Evolutionary conservation across 345 rosid genomes (phyloP), one percentile per base, ranked within the genome.

Genomic region (Eucalyptus marginata): DNA sequence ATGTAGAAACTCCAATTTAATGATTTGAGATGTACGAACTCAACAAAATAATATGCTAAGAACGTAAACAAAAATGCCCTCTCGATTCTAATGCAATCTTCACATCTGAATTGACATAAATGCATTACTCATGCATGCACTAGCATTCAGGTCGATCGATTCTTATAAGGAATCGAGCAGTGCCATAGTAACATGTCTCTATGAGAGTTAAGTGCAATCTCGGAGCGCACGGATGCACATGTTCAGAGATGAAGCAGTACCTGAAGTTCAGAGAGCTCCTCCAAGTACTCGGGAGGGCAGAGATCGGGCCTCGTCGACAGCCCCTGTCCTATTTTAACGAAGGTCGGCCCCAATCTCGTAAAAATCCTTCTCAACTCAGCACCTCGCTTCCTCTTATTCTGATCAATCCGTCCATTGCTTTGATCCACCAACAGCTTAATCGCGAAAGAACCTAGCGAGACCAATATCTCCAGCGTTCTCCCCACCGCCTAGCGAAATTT

Each of bases 311-410:
- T 93, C 51, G 99, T 98, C 43, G 99, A 98, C 88, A 98, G 91
- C 46, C 99, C 99, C 92, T 98, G 99, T 86, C 99, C 99, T 9
- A 98, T 89, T 91, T 98, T 98, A n/a, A 98, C 99, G 81, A 98
- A 98, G 88, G 99, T 96, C 51, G 99, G 98, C 3, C 99, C 99
- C 40, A 98, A 91, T 89, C 96, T 94, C 62, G 97, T 97, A 92
- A 98, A 96, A 33, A 95, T 96, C 18, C 56, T 87, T 25, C 96
- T 90, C 87, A 98, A 93, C 90, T 98, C 95, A 87, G 71, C 88
- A 0, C 97, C 99, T 83, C 99, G 93, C 92, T 87, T 92, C 90
- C 94, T 95, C 96, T 96, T 98, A 87, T 98, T 96, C 71, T 79
- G 91, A 49, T 96, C 95, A 56, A 96, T 88, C 58, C 86, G 89